Evolutionary conservation across 306 rosid genomes (phyloP), one percentile per base, ranked within the genome.

Genomic region (Castanea crenata): DNA sequence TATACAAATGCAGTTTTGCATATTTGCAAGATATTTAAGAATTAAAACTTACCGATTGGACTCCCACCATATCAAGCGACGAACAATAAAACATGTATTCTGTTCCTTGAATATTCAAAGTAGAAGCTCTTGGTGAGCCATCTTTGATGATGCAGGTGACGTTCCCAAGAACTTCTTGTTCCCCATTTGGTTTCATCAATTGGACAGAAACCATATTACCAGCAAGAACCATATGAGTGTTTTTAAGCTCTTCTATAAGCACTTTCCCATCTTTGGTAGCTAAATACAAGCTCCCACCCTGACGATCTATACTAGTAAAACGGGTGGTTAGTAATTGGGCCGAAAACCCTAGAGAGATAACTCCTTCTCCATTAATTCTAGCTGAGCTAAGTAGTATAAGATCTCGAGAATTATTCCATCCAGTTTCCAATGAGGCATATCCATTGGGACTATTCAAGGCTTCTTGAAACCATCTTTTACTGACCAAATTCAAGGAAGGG

Each of bases 1-100:
- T 8, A 41, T 41, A 41, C 1, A 41, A 38, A 3, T 49, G 54
- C 54, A 49, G 0, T 49, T 12, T 10, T 49, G 16, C 16, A 49
- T 49, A 49, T 49, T 49, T 49, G 54, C 54, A 49, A 49, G 16
- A 49, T 12, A 49, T 11, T 10, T 8, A 7, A 77, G 54, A 32
- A 54, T 35, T 54, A 82, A 64, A 81, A 81, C 82, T 7, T 85
- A 91, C 95, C 91, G 74, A 83, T 81, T 85, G 80, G 57, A 83
- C 81, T 74, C 90, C 91, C 82, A 88, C 41, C 49, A 83, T 71
- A 71, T 91, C 86, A 71, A 91, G 71, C 31, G 82, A 70, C 64
- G 81, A 49, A 89, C 94, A 88, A 29, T 73, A 72, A 65, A 84
- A 46, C 35, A 58, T 71, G 77, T 85, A 90, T 14, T 74, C 12